Base-by-base conservation (phyloP, 176 grass and related monocot genomes). In the Bonia amplexicaulis region DNA sequence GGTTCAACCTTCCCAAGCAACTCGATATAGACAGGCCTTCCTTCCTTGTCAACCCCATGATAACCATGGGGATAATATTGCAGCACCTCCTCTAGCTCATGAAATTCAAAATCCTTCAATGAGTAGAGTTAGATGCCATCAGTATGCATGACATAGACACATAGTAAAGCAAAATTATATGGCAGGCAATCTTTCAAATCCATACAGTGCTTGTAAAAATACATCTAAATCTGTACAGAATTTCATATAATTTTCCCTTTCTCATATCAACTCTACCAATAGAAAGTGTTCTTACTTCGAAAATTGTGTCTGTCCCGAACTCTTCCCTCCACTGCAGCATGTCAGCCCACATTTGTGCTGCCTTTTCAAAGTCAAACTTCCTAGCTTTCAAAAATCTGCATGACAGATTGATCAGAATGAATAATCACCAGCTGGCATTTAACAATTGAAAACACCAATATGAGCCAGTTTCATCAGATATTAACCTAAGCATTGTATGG, bases 361-460 rank as follows among this genome's bases (percentile, higher is more conserved):
- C 85, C 66, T 99, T 99, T 58, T 92, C 91, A 9, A 92, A 82
- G 54, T 99, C 93, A 9, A 99, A 91, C 80, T 88, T 99, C 89
- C 93, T 96, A 75, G 96, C 93, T 74, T 99, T 99, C 61, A 99
- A 92, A 86, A 99, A 99, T 90, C 96, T 99, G 81, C 71, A 94
- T 39, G 46, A 82, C 7, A 81, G 17, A 67, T 60, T 46, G 69
- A 66, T 66, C 31, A 29, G 48, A 88, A 73, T 66, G 73, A 78
- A 72, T 13, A 87, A 79, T 79, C 69, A 66, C 16, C 62, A 86
- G 69, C 61, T 77, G 73, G 22, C 33, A 89, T 70, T 80, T 53
- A 48, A 82, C 8, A 81, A 62, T 12, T 51, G 19, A 86, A 91
- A 86, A 72, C 4, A 84, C 20, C 23, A 84, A 70, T 25, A 26